These are phyloP conservation scores for Physocladia obscura DNA, from an alignment of 192 early-diverging fungal genomes.

Conservation along the genomic window DNA sequence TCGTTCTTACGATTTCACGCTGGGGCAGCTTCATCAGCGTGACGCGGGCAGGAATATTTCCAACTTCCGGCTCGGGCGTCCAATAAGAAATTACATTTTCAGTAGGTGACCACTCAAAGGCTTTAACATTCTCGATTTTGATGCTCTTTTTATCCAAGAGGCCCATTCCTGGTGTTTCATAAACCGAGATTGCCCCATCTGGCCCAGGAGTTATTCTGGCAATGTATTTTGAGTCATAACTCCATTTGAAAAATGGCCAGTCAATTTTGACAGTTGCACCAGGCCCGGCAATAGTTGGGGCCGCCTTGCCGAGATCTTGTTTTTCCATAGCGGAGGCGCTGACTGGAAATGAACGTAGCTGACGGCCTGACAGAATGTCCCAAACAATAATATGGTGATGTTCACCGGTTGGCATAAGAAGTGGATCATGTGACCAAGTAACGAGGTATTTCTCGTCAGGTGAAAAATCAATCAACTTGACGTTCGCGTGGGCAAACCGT, in stretches of 20 bases:
- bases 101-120: slow-evolving; percentile 59
- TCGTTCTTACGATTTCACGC: slow-evolving; percentile 86
- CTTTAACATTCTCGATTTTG: slow-evolving; percentile 60
- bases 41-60: slow-evolving; percentile 95
- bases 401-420: slow-evolving; percentile 67
- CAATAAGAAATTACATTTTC: slow-evolving; percentile 84
- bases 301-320: background rate
- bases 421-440: slow-evolving; percentile 86
- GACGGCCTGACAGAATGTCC: slow-evolving; percentile 82
- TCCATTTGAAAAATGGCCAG: slow-evolving; percentile 98
- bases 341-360: slow-evolving; percentile 86
- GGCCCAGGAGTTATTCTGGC: slow-evolving; percentile 76
- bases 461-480: slow-evolving; percentile 87
- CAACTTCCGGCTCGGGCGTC: slow-evolving; percentile 83
- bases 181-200: slow-evolving; percentile 72
- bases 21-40: slow-evolving; percentile 80
- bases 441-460: slow-evolving; percentile 93
- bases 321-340: slow-evolving; percentile 48
- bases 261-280: slow-evolving; percentile 52
- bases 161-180: slow-evolving; percentile 92
- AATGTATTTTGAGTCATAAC: slow-evolving; percentile 90
- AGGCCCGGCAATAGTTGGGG: slow-evolving; percentile 35
- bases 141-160: slow-evolving; percentile 91
- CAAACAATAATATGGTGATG: slow-evolving; percentile 65
- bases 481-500: slow-evolving; percentile 87